Conservation (phyloP, 345 rosid species). For the Eucalyptus cloeziana region DNA sequence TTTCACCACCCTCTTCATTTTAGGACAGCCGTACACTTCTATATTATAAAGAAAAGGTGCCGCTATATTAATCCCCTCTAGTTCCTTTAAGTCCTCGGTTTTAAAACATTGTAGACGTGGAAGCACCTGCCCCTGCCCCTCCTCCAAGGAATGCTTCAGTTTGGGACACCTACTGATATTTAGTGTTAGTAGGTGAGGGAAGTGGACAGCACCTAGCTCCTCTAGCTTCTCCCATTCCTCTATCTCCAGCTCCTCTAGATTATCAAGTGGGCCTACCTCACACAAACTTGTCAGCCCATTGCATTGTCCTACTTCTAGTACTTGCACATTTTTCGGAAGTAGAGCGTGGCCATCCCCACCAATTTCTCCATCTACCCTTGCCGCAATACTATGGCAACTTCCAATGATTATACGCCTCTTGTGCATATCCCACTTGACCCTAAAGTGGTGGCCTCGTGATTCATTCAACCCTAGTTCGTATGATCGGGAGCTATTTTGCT, state of each 20-base stretch:
- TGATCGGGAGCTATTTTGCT: neutral
- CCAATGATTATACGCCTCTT: neutral
- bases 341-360: neutral
- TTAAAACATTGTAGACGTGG: no score
- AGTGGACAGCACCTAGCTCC: neutral
- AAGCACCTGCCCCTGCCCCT: no score
- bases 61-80: no score
- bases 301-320: fast-evolving
- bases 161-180: neutral
- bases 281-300: neutral
- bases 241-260: neutral
- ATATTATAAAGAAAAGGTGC: no score
- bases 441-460: fast-evolving
- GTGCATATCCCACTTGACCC: no score
- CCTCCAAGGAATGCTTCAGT: neutral
- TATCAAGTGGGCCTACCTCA: neutral
- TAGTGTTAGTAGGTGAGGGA: neutral
- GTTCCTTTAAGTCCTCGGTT: no score
- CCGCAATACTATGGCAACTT: neutral
- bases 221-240: neutral
- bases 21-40: no score
- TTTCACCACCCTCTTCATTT: no score
- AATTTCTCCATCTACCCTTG: neutral
- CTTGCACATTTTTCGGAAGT: neutral
- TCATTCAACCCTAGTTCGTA: fast-evolving